phyloP scores from a whole-genome alignment of 2,329 filamentous ascomycete species.

The Fusarium irregulare region DNA sequence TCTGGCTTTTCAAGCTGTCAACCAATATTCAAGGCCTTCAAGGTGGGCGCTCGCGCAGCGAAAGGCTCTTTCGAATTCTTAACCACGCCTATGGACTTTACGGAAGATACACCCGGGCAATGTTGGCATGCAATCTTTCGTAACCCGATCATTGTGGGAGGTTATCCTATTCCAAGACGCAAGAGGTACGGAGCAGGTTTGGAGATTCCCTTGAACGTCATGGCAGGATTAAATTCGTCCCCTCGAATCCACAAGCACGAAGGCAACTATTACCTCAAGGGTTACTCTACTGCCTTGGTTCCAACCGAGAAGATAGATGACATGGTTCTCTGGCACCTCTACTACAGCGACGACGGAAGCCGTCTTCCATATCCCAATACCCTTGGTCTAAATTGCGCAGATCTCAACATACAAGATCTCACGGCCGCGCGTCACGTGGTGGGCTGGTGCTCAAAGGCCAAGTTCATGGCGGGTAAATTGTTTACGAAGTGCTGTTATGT shows the following conservation, averaged over 20 bases:
- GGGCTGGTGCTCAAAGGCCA: neutral
- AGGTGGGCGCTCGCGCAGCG: too few species aligned
- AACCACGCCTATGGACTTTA: rapidly evolving
- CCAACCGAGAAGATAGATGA: rapidly evolving
- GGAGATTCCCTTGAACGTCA: neutral
- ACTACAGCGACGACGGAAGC: neutral
- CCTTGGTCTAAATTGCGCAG: rapidly evolving
- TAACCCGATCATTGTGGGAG: neutral
- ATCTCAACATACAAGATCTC: rapidly evolving
- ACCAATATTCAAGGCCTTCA: too few species aligned
- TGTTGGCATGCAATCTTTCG: neutral
- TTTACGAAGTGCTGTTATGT: rapidly evolving
- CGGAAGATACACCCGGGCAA: rapidly evolving
- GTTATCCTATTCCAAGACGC: neutral
- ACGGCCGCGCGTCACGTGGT: neutral
- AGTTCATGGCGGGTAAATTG: neutral
- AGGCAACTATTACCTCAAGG: neutral
- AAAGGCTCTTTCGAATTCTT: rapidly evolving
- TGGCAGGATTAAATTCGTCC: neutral
- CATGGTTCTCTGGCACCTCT: neutral
- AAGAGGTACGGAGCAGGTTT: neutral
- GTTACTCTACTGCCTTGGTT: neutral
- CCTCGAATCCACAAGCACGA: neutral
- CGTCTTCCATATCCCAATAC: neutral
- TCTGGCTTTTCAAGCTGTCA: too few species aligned